Percentiles rank a stretch among this genome's conserved stretches.
These are phyloP conservation scores for Pseudonitzschia delicatissima DNA, from an alignment of 108 stramenopile species.

Conservation along the genomic window DNA sequence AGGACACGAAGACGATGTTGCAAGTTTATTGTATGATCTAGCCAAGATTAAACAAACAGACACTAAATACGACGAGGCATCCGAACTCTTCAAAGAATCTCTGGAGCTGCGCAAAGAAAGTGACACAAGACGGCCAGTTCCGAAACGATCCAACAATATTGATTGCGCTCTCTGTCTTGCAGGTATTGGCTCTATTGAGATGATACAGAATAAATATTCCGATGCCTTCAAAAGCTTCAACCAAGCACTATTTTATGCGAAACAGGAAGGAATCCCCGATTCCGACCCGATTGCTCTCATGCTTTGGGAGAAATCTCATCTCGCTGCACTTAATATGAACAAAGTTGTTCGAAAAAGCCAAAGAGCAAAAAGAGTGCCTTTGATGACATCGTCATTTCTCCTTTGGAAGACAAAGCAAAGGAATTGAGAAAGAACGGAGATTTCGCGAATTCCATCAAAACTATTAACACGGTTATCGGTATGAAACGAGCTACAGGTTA, in stretches of 20 bases:
- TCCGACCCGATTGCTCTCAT: slow-evolving; percentile 19
- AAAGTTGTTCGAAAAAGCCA: neutral
- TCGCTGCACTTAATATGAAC: slow-evolving; percentile 10
- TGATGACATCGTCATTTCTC: neutral
- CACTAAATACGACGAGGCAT: slow-evolving; percentile 29
- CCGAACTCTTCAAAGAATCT: slow-evolving; percentile 31
- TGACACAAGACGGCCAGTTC: slow-evolving; percentile 16
- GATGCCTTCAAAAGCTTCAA: slow-evolving; percentile 32
- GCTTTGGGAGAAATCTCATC: slow-evolving; percentile 22
- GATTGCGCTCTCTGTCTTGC: slow-evolving; percentile 38
- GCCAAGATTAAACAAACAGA: slow-evolving; percentile 31
- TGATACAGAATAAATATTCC: slow-evolving; percentile 21
- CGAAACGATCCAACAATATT: slow-evolving; percentile 20
- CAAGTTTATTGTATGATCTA: slow-evolving; percentile 32
- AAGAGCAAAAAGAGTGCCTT: too few species aligned
- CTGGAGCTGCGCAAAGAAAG: slow-evolving; percentile 25
- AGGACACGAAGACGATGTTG: slow-evolving; percentile 32
- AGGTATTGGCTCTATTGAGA: slow-evolving; percentile 38
- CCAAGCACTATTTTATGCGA: slow-evolving; percentile 21
- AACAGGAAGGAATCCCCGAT: slow-evolving; percentile 24
- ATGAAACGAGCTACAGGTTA: neutral
- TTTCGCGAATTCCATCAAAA: neutral
- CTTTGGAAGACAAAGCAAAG: neutral
- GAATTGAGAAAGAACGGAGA: neutral
- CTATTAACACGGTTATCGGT: neutral